Evolutionary conservation across 208 protist species (phyloP), one percentile per base, ranked within the genome.

Genomic region (Tetramitus jugosus): DNA sequence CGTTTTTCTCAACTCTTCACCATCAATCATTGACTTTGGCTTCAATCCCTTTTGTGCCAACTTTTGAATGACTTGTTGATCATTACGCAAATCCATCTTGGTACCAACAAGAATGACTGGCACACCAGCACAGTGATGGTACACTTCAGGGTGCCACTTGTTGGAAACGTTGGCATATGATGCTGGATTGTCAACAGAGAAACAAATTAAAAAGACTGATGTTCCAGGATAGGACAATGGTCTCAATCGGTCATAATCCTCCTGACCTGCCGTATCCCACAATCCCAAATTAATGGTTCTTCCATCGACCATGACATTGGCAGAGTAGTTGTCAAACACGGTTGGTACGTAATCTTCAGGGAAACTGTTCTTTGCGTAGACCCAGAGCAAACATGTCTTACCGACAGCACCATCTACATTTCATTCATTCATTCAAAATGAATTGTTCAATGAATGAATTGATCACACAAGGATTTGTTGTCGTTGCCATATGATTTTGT

Each of bases 171-270:
- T 92, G 46, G 91, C 84, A 49, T 87, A 89, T 17, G 83, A 87
- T 8, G 82, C 64, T 14, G 86, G 87, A 20, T 64, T 81, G 13
- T 87, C 84, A 23, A 94, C 76, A 14, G 87, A 91, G 81, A 93
- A 95, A 84, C 91, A 94, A 46, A 93, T 75, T 1, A 95, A 67
- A 75, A 92, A 91, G 14, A 91, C 86, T 76, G 90, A 85, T 4
- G 89, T 90, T 49, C 90, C 83, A 39, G 89, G 88, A 83, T 96
- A 97, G n/a, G 85, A 90, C 6, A 96, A 80, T 43, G 93, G 91
- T 35, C 94, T 65, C 40, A n/a, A n/a, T n/a, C n/a, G n/a, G n/a
- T n/a, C n/a, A n/a, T n/a, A n/a, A n/a, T n/a, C n/a, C n/a, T n/a
- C 60, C 40, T 65, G 60, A 40, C 60, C 60, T 31, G 60, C 60